Base-by-base conservation (phyloP, 306 rosid genomes). In the Medicago lupulina region DNA sequence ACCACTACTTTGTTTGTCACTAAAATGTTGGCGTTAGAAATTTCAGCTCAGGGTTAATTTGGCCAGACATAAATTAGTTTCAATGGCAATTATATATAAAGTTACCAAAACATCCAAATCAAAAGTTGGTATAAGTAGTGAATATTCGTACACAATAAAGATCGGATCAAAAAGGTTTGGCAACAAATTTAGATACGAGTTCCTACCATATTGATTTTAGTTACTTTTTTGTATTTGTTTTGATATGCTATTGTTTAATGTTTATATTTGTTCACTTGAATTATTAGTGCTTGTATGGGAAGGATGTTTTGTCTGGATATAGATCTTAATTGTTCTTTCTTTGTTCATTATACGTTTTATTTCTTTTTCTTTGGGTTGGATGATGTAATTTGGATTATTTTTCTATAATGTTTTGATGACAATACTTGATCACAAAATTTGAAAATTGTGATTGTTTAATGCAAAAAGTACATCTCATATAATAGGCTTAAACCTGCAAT, bases 121-220 rank as follows among this genome's bases (percentile, higher is more conserved):
- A 39, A 41, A 21, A 40, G 40, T 62, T 61, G 13, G 50, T 50
- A 78, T 6, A 25, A 61, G 36, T 11, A 70, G 1, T n/a, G 21
- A 51, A n/a, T 66, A 66, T 55, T 74, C 64, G 55, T 73, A 44
- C 67, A 21, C 39, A 67, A 4, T 47, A 50, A 81, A 75, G 50
- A 74, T 16, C 4, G 18, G 2, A 69, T 9, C 68, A 23, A 23
- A 23, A 40, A 60, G 74, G 77, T 71, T 76, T 71, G 85, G 81
- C 65, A 64, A 81, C 78, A 65, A 76, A 76, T 78, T 70, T 71
- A 19, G 78, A 76, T 76, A 28, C 65, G 75, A 81, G 57, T 53
- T 74, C 81, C 85, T 72, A 81, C 85, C 81, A 70, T 74, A 51
- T 49, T 49, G 6, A 9, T 44, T 13, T 5, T 46, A 46, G 12